Evolutionary conservation across 352 stramenopile species (phyloP).

Genomic region (Phytophthora crassamura): DNA sequence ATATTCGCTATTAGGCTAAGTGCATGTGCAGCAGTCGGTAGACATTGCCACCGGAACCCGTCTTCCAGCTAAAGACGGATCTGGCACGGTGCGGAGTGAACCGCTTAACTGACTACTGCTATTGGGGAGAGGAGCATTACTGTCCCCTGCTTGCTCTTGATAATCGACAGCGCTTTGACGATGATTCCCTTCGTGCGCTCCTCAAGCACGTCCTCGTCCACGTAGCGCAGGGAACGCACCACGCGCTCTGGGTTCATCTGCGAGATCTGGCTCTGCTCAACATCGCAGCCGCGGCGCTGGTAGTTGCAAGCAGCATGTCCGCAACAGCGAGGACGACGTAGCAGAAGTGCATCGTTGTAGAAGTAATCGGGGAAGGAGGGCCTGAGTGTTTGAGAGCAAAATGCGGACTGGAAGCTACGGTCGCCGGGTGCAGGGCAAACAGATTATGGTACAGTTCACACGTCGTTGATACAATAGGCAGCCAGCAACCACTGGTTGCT

Average conservation of each 20-base stretch:
- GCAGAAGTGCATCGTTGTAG: slow-evolving; percentile 1
- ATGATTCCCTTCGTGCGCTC: slow-evolving; percentile 3
- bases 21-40: not conserved
- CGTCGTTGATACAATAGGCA: too few species aligned
- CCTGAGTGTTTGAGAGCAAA: not conserved
- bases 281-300: slow-evolving; percentile 3
- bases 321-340: not conserved
- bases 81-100: too few species aligned
- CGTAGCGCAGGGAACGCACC: slow-evolving; percentile 9
- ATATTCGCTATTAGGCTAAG: not conserved
- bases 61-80: too few species aligned
- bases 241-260: not conserved
- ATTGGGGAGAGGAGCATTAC: too few species aligned
- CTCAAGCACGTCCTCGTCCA: not conserved
- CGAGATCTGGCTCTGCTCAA: not conserved
- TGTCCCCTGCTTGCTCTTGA: not conserved
- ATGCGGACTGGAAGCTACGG: not conserved
- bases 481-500: too few species aligned
- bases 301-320: not conserved
- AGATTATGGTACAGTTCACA: too few species aligned
- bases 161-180: not conserved
- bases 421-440: too few species aligned
- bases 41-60: too few species aligned
- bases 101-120: too few species aligned
- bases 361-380: not conserved